Evolutionary conservation across 139 green algal genomes (phyloP), one percentile per base, ranked within the genome.

Genomic region (Auxenochlorella pyrenoidosa): DNA sequence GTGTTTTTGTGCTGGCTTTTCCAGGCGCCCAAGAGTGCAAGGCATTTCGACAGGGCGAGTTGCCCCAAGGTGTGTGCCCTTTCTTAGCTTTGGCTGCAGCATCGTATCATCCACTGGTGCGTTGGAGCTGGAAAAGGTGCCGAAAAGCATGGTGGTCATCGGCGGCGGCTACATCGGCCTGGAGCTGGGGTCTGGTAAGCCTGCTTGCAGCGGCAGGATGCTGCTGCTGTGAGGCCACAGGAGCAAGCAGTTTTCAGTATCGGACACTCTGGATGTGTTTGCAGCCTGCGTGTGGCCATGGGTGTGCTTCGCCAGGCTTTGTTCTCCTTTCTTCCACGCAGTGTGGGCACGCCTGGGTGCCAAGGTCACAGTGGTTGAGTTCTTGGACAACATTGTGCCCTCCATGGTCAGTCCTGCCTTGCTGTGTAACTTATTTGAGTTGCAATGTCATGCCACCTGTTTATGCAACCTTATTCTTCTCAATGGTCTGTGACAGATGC

Each of bases 321-420:
- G 65, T 38, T 38, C 28, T 72, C 30, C 65, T 38, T 36, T 22
- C 8, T 36, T 72, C 65, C 21, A 72, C 59, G 80, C 63, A 60
- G 98, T 99, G 28, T 99, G 98, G 94, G 66, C 82, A 26, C 94
- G 98, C 60, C 93, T 99, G 47, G 98, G 98, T 1, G 66, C 97
- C 3, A 86, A 99, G 82, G 96, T 99, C 38, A 99, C 96, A 10
- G 98, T 99, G 36, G 94, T 99, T 40, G 98, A 99, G 93, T 99
- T 97, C 91, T 81, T 95, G 44, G 92, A 97, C 85, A 91, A 87
- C 86, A 99, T 99, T 75, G 96, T 98, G 28, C 95, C 97, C 0
- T 92, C 92, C 63, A 99, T 99, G 96, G 97, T 97, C 71, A 32
- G 84, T 80, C 19, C 36, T 26, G 34, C 71, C 22, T 26, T 26